These are phyloP conservation scores for Magnaporthiopsis poae DNA, from an alignment of 2,329 filamentous ascomycete species.

Conservation along the genomic window DNA sequence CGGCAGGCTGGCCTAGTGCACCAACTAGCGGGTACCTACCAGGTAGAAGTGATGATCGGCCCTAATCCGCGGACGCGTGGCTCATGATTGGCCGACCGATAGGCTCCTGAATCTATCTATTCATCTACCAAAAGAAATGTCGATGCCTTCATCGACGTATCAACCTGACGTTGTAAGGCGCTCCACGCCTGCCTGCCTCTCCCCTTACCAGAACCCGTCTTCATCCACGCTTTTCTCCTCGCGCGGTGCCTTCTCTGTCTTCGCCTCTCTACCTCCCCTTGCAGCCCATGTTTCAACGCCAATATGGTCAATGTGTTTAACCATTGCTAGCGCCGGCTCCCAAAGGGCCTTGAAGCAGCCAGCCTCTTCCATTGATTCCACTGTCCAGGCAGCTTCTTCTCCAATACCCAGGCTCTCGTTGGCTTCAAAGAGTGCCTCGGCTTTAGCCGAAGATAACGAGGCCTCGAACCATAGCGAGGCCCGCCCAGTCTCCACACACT, in stretches of 20 bases:
- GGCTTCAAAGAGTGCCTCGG: slow-evolving; percentile 17
- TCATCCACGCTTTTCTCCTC: not conserved
- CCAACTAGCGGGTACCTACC: too few relatives aligned
- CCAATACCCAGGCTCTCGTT: slow-evolving; percentile 19
- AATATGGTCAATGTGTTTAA: slow-evolving; percentile 22
- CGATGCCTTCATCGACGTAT: too few relatives aligned
- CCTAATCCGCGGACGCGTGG: too few relatives aligned
- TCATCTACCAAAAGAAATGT: too few relatives aligned
- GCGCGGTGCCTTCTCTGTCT: not conserved
- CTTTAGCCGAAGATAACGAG: slow-evolving; percentile 17
- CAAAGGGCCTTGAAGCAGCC: slow-evolving; percentile 16
- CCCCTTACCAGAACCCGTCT: not conserved
- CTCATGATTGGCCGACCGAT: too few relatives aligned
- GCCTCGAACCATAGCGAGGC: slow-evolving; percentile 22
- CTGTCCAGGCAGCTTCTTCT: slow-evolving; percentile 18
- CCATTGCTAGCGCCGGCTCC: slow-evolving; percentile 18
- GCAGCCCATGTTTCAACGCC: slow-evolving; percentile 17
- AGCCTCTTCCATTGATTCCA: slow-evolving; percentile 9
- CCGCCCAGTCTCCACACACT: not conserved
- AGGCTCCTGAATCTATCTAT: too few relatives aligned
- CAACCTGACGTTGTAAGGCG: too few relatives aligned
- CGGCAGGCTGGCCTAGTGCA: too few relatives aligned
- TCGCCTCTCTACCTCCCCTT: not conserved
- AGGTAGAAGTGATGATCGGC: too few relatives aligned
- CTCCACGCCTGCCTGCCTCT: too few relatives aligned